Conservation (phyloP, 2,329 filamentous ascomycete species). For the Alternaria sp. region DNA sequence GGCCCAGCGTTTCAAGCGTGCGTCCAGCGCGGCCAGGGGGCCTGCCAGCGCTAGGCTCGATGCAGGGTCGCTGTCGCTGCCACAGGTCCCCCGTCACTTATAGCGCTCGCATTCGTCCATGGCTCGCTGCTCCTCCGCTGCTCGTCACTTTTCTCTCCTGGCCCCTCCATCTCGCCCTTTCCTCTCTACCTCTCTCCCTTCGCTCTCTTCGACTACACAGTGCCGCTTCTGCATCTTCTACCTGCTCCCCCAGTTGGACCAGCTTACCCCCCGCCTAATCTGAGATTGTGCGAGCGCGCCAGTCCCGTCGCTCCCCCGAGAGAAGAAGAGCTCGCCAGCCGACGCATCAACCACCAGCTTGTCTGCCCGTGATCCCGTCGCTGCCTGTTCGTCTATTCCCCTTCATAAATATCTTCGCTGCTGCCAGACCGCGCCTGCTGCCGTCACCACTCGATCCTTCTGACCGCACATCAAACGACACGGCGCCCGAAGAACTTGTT, state of each 20-base stretch:
- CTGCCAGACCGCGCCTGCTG: conserved; percentile 21
- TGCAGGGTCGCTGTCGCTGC: conserved; percentile 20
- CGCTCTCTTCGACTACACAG: conserved; percentile 33
- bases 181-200: conserved; percentile 52
- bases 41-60: conserved; percentile 12
- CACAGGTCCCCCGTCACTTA: conserved; percentile 23
- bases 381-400: conserved; percentile 35
- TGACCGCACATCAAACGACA: conserved; percentile 15
- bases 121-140: conserved; percentile 62
- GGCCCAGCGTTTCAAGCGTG: conserved; percentile 32
- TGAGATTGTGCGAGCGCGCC: conserved; percentile 40
- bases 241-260: conserved; percentile 40
- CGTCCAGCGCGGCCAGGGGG: conserved; percentile 15
- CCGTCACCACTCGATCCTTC: conserved; percentile 24
- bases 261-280: conserved; percentile 40
- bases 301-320: conserved; percentile 46
- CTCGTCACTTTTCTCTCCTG: conserved; percentile 49
- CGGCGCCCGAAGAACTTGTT: conserved; percentile 37
- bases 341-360: conserved; percentile 24
- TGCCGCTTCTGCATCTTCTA: conserved; percentile 48
- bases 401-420: conserved; percentile 23
- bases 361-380: conserved; percentile 31
- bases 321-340: conserved; percentile 35
- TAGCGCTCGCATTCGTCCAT: conserved; percentile 23
- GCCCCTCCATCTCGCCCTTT: conserved; percentile 52